Evolutionary conservation across 345 rosid species (phyloP).

Genomic region (Microthlaspi erraticum): DNA sequence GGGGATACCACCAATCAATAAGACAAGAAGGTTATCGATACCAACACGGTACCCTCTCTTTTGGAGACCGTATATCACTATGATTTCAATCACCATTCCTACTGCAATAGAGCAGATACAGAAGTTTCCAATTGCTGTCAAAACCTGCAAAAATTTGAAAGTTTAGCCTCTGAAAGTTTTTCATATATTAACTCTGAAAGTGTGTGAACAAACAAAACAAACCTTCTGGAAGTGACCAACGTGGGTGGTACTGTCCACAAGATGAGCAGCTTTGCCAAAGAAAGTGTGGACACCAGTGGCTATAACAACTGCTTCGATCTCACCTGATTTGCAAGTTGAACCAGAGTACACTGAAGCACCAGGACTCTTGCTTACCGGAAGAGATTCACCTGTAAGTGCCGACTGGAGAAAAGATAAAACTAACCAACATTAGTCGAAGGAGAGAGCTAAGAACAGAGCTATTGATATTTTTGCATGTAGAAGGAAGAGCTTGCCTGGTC

Average conservation of each 20-base stretch:
- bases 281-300: slow-evolving; percentile 94
- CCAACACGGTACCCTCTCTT: slow-evolving; percentile 60
- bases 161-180: background rate
- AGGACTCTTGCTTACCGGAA: slow-evolving; percentile 73
- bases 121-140: slow-evolving; percentile 90
- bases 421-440: slow-evolving; percentile 18
- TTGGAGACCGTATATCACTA: slow-evolving; percentile 63
- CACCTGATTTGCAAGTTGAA: slow-evolving; percentile 94
- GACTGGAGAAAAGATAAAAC: slow-evolving; percentile 45
- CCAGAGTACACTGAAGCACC: slow-evolving; percentile 85
- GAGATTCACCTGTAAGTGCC: slow-evolving; percentile 64
- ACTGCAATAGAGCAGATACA: slow-evolving; percentile 91
- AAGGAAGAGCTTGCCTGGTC: slow-evolving; percentile 53
- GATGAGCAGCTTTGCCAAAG: slow-evolving; percentile 97
- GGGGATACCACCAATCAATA: slow-evolving; percentile 73
- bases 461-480: background rate
- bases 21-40: slow-evolving; percentile 60
- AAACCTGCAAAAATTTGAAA: slow-evolving; percentile 65
- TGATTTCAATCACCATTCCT: slow-evolving; percentile 75
- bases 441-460: slow-evolving; percentile 7
- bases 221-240: slow-evolving; percentile 96
- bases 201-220: slow-evolving; percentile 27
- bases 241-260: slow-evolving; percentile 82
- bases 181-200: background rate
- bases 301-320: slow-evolving; percentile 87